Evolutionary conservation across 2,329 filamentous ascomycete genomes (phyloP), one percentile per base, ranked within the genome.

Genomic region (Alternaria arborescens): DNA sequence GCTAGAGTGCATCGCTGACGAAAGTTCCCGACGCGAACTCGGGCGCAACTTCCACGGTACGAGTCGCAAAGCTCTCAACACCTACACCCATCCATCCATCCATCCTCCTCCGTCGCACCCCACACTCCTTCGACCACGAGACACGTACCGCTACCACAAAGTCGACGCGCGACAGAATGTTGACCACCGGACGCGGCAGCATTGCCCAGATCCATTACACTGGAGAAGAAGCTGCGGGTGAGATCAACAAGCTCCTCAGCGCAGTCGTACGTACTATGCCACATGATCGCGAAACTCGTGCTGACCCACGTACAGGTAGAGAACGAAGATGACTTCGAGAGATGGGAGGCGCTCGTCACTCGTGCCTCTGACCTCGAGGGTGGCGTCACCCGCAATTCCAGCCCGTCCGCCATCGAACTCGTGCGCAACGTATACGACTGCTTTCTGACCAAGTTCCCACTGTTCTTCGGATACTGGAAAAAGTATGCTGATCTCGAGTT

Each of bases 391-490:
- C 91, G 95, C 71, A 99, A 99, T 81, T 98, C 95, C 42, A 97
- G 92, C 77, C 94, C 95, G 1, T 92, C 96, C 75, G 92, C 95
- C 28, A 93, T 99, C 71, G 89, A 93, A 20, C 90, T 93, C 11
- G 90, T 93, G 57, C 91, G 95, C 79, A 89, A 92, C 78, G 88
- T 92, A 64, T 98, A 97, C 82, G 94, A 99, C 78, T 88, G 91
- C 48, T 96, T 99, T 76, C 89, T 99, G 22, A 88, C 92, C 62
- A 97, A 97, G 76, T 99, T 97, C 68, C 95, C 95, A 3, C 86
- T 98, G 11, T 88, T 98, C 40, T 99, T 98, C 74, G 95, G 94
- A 53, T 99, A 98, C 83, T 99, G 95, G 95, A 98, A 98, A 84
- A 98, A 97, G 79, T 99, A 98, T 85, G 95, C 95, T 74, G 94